These are phyloP conservation scores for Aphanomyces euteiches DNA, from an alignment of 352 stramenopile species.

Conservation along the genomic window DNA sequence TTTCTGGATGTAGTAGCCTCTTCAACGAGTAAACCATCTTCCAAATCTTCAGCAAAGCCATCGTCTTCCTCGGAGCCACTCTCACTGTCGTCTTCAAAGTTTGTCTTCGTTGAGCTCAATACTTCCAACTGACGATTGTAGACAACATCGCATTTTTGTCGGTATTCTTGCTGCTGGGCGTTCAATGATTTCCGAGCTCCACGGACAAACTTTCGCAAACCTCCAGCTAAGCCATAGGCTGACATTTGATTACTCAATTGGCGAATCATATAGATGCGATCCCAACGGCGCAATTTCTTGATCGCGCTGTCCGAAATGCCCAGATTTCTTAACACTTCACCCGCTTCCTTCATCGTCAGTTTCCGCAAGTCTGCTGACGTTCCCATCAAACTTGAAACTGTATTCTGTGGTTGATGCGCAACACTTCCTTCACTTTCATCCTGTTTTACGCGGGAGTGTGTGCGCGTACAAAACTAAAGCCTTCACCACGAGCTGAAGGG, in stretches of 20 bases:
- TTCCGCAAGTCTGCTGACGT: conserved; percentile 81
- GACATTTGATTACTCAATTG: conserved; percentile 70
- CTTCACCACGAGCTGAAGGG: too few species aligned
- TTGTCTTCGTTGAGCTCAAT: conserved; percentile 50
- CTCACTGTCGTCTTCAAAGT: too few species aligned
- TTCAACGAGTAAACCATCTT: too few species aligned
- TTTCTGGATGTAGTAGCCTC: too few species aligned
- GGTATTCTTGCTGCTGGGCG: conserved; percentile 82
- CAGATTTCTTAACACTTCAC: conserved; percentile 73
- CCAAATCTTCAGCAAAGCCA: too few species aligned
- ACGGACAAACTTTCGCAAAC: conserved; percentile 76
- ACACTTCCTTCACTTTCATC: too few species aligned
- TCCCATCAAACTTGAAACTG: conserved; percentile 67
- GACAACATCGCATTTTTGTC: conserved; percentile 78
- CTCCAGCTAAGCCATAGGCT: conserved; percentile 61
- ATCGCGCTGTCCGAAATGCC: conserved; percentile 75
- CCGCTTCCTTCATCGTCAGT: conserved; percentile 83
- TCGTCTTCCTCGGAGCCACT: too few species aligned
- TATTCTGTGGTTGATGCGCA: too few species aligned
- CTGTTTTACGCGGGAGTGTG: too few species aligned
- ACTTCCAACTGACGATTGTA: conserved; percentile 83
- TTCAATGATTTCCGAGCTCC: conserved; percentile 73
- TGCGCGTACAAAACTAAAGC: too few species aligned
- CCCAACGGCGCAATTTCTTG: conserved; percentile 75
- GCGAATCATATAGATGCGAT: conserved; percentile 78